Evolutionary conservation across 257 asterid genomes (phyloP).

Genomic region (Lithospermum erythrorhizon): DNA sequence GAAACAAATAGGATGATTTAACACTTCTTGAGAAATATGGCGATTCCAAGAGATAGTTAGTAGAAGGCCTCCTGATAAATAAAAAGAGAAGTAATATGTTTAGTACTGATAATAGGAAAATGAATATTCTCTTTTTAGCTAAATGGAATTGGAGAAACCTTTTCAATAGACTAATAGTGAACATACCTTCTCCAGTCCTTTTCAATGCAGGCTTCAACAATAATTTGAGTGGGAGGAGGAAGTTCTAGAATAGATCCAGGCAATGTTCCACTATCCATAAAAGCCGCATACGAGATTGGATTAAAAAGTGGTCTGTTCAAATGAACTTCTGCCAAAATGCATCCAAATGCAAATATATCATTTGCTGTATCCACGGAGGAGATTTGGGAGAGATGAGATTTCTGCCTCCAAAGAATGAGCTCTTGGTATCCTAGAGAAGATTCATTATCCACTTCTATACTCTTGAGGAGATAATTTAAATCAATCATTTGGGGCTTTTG

Average conservation of each 20-base stretch:
- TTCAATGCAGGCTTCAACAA: slow-evolving; percentile 75
- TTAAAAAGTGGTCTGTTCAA: slow-evolving; percentile 76
- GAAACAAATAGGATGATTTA: slow-evolving; percentile 69
- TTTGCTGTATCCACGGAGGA: slow-evolving; percentile 44
- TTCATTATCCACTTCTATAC: slow-evolving; percentile 56
- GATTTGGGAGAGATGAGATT: slow-evolving; percentile 22
- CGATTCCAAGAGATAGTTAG: slow-evolving; percentile 80
- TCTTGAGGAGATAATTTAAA: slow-evolving; percentile 49
- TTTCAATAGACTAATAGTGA: slow-evolving; percentile 8
- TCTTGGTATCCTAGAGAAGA: slow-evolving; percentile 66
- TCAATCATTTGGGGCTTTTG: slow-evolving; percentile 29
- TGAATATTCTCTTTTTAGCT: background rate
- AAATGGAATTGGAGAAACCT: background rate
- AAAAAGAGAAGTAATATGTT: slow-evolving; percentile 15
- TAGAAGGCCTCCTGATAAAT: slow-evolving; percentile 80
- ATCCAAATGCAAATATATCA: slow-evolving; percentile 86
- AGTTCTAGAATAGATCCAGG: slow-evolving; percentile 63
- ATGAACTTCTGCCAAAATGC: slow-evolving; percentile 86
- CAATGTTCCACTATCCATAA: slow-evolving; percentile 51
- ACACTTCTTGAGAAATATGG: slow-evolving; percentile 69
- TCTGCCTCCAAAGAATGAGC: slow-evolving; percentile 61
- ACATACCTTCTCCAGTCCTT: slow-evolving; percentile 74
- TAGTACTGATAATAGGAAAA: background rate
- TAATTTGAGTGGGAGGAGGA: slow-evolving; percentile 47
- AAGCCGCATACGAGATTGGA: slow-evolving; percentile 37